Conservation (phyloP, 768 basidiomycete genomes). For the Cubamyces sp. region DNA sequence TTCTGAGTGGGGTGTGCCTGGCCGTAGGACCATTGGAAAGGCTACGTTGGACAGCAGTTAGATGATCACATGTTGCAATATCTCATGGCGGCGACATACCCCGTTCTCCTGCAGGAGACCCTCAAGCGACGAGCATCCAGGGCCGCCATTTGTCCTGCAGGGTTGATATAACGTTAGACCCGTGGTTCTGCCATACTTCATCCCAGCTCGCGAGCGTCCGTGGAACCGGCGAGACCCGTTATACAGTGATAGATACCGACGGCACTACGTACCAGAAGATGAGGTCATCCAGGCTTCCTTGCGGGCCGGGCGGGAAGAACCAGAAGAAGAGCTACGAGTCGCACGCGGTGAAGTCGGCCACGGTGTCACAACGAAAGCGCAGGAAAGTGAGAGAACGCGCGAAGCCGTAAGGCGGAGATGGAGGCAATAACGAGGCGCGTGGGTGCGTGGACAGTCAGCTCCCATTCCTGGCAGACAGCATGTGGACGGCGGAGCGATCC, state of each 20-base stretch:
- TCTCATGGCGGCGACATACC: slow-evolving; percentile 41
- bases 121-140: slow-evolving; percentile 76
- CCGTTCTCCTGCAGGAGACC: slow-evolving; percentile 78
- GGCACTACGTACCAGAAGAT: slow-evolving; percentile 63
- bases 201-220: neutral
- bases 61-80: neutral
- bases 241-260: neutral
- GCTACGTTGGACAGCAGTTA: slow-evolving; percentile 42
- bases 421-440: neutral
- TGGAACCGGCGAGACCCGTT: neutral
- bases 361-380: neutral
- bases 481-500: neutral
- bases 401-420: neutral
- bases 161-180: neutral
- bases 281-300: slow-evolving; percentile 71
- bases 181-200: no score
- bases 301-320: slow-evolving; percentile 80
- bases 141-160: slow-evolving; percentile 78
- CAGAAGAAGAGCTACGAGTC: slow-evolving; percentile 71
- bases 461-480: slow-evolving; percentile 1
- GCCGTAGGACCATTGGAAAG: slow-evolving; percentile 67
- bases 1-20: slow-evolving; percentile 67
- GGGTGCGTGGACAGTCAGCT: slow-evolving; percentile 9
- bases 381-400: neutral
- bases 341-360: neutral